These are phyloP conservation scores for Lolium rigidum DNA, from an alignment of 176 grass and related monocot genomes.

Conservation along the genomic window DNA sequence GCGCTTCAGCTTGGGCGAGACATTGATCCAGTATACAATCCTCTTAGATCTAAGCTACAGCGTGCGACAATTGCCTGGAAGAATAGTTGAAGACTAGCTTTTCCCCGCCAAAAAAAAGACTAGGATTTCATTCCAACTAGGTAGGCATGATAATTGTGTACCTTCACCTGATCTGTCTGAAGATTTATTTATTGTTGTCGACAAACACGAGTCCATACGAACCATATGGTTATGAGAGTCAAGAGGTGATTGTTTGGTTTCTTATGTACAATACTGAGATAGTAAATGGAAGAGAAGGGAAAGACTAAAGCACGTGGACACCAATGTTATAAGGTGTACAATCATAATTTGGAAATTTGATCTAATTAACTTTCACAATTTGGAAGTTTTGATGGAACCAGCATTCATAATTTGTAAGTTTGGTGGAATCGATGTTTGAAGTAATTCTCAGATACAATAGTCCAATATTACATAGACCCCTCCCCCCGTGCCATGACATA, in stretches of 20 bases:
- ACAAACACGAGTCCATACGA: not conserved
- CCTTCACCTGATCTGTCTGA: not conserved
- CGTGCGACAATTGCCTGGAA: not conserved
- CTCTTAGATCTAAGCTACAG: constrained; percentile 12
- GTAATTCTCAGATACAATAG: not conserved
- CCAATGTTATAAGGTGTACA: not conserved
- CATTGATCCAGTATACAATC: not conserved
- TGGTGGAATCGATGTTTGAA: not conserved
- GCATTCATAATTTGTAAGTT: not conserved
- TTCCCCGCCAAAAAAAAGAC: not conserved
- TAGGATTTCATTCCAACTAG: not conserved
- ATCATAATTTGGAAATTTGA: not conserved
- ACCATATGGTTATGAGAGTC: not conserved
- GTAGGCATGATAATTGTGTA: not conserved
- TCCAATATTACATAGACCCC: not conserved
- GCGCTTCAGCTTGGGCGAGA: not conserved
- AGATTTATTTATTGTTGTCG: too few relatives aligned
- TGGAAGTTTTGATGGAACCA: not conserved
- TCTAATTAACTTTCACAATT: not conserved
- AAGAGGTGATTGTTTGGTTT: not conserved
- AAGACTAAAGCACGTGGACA: not conserved
- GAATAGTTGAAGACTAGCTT: not conserved
- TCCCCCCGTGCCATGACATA: not conserved
- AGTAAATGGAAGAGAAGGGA: not conserved
- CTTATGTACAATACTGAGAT: not conserved